Evolutionary conservation across 768 basidiomycete species (phyloP), one percentile per base, ranked within the genome.

Genomic region (Ramaria rubella): DNA sequence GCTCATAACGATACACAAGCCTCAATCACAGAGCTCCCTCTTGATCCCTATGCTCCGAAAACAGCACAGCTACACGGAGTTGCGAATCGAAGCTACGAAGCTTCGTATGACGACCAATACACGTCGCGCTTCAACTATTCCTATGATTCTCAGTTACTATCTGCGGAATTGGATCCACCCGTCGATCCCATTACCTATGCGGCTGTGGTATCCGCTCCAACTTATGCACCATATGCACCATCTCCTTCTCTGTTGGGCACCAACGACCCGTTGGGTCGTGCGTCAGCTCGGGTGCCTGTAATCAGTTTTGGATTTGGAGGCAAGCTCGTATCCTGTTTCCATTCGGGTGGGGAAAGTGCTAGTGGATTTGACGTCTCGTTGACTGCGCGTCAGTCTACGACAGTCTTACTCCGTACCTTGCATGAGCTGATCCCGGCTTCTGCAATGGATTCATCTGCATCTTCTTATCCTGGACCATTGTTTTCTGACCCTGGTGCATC

Each of bases 291-390:
- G 34, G 81, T 85, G 8, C 94, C 94, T 0, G 75, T 96, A 27
- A 74, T 94, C 53, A 87, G 83, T 59, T 96, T 97, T 63, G 95
- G 95, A 0, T 94, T 94, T 63, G 93, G 93, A n/a, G 94, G 94
- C 11, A 87, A 87, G 64, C 64, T 97, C 57, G 79, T 94, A 8
- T 86, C 90, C 7, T 94, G 90, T 68, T 96, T 95, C 74, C 92
- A 90, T 62, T 80, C 81, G 29, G 77, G 81, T 51, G 73, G 79
- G 12, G 79, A 81, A 15, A 68, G 86, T 66, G 82, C 76, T 67
- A 82, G 86, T 19, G 85, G 87, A 42, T 86, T 90, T 67, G 86
- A 91, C 68, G 82, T 90, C 48, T 85, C 87, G 1, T 72, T 90
- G 24, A 81, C 86, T 12, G 81, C 84, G 15, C 81, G 87, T 29